Conservation (phyloP, 2,329 filamentous ascomycete species). For the Lachnellula suecica region DNA sequence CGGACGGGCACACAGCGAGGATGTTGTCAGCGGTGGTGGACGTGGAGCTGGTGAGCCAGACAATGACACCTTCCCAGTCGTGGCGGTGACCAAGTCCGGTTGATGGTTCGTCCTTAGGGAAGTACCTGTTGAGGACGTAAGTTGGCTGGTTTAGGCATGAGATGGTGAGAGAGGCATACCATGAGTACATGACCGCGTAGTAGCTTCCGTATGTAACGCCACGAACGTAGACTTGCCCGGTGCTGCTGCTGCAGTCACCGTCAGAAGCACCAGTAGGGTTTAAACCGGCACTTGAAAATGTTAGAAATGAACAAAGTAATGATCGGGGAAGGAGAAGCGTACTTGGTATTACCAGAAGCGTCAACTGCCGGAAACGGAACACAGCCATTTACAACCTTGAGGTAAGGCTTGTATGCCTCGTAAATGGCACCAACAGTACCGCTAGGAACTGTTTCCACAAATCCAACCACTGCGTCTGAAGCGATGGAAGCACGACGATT, state of each 20-base stretch:
- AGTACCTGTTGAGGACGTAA: constrained; percentile 43
- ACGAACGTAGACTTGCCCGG: constrained; percentile 52
- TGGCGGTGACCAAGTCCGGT: constrained; percentile 47
- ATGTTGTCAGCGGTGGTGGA: constrained; percentile 36
- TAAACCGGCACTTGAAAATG: constrained; percentile 23
- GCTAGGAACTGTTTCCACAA: constrained; percentile 51
- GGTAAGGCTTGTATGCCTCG: constrained; percentile 54
- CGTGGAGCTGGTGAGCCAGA: constrained; percentile 45
- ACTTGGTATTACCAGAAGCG: constrained; percentile 55
- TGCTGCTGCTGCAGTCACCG: constrained; percentile 41
- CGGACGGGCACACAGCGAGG: constrained; percentile 50
- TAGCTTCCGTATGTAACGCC: constrained; percentile 38
- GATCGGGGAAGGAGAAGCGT: constrained; percentile 18
- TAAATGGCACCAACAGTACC: constrained; percentile 47
- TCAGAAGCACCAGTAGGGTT: constrained; percentile 37
- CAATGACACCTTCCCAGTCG: constrained; percentile 55
- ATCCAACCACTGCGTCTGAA: constrained; percentile 49
- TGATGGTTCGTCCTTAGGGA: constrained; percentile 44
- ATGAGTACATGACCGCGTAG: constrained; percentile 52
- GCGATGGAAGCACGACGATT: constrained; percentile 41
- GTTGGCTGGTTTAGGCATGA: constrained; percentile 16
- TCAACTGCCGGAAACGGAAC: constrained; percentile 64
- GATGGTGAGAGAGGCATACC: constrained; percentile 37
- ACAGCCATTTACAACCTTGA: constrained; percentile 57
- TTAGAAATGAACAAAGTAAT: not conserved